Evolutionary conservation across 2,329 filamentous ascomycete genomes (phyloP), one percentile per base, ranked within the genome.

Genomic region (Curvularia verruculosa): DNA sequence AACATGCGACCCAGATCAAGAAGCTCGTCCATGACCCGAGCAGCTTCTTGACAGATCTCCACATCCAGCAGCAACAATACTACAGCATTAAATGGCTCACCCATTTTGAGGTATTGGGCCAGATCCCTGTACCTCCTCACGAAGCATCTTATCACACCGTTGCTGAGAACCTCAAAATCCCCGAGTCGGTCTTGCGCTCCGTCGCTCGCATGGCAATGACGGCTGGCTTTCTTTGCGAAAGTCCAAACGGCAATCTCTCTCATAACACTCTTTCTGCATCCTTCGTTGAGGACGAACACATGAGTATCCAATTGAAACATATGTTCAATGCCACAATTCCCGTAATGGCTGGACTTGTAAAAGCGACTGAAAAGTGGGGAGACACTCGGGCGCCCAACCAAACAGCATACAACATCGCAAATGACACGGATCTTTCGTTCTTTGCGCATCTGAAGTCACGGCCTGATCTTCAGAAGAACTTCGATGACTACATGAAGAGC

Each of bases 301-400:
- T 49, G 31, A 10, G 37, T 19, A 34, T 39, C 21, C 36, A 44
- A 39, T 43, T 40, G 29, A 23, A 13, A n/a, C 41, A 39, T 21
- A 46, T 52, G 49, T 43, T 31, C 39, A 44, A 51, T 19, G 31
- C 31, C 23, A 39, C 47, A 2, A 40, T 49, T 37, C 47, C 47
- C 19, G 31, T 40, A 15, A 40, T 40, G 34, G 31, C 31, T 29
- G 31, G 47, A 4, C 36, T 49, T 12, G 34, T 40, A 39, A 40
- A 56, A 5, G 54, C 54, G 37, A 56, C 54, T 26, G 36, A 49
- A 44, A 51, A 52, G 37, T 56, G 54, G 54, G 54, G 49, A n/a
- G 19, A 37, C 26, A 58, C 54, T 5, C 26, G 31, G 18, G 24
- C 29, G 18, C 41, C 26, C 12, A 52, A 58, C 19, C 43, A 58